Evolutionary conservation across 768 basidiomycete species (phyloP).

Genomic region (Mycena pura): DNA sequence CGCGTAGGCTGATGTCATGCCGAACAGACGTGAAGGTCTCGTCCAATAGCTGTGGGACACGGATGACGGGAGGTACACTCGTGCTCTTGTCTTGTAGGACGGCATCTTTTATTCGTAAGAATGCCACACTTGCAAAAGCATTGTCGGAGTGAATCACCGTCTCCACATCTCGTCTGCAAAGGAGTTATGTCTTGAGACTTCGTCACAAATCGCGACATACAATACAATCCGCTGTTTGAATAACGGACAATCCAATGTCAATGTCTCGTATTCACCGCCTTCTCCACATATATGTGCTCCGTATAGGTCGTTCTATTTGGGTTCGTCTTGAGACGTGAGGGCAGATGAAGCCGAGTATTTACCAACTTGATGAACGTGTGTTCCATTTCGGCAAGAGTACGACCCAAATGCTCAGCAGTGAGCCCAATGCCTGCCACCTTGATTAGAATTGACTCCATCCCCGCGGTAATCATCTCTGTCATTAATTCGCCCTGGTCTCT

Average conservation of each 20-base stretch:
- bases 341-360: slow-evolving; percentile 27
- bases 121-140: slow-evolving; percentile 91
- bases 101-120: slow-evolving; percentile 79
- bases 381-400: slow-evolving; percentile 75
- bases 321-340: neutral
- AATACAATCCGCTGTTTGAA: slow-evolving; percentile 81
- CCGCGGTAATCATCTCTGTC: slow-evolving; percentile 81
- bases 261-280: slow-evolving; percentile 96
- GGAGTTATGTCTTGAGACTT: slow-evolving; percentile 4
- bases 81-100: slow-evolving; percentile 60
- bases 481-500: slow-evolving; percentile 86
- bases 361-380: slow-evolving; percentile 77
- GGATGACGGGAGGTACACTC: slow-evolving; percentile 25
- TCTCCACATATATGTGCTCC: slow-evolving; percentile 96
- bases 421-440: slow-evolving; percentile 97
- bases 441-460: slow-evolving; percentile 85
- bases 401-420: slow-evolving; percentile 77
- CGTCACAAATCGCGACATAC: slow-evolving; percentile 46
- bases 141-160: slow-evolving; percentile 80
- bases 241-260: slow-evolving; percentile 88
- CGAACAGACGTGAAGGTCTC: slow-evolving; percentile 42
- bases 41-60: slow-evolving; percentile 62
- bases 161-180: slow-evolving; percentile 63
- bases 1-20: slow-evolving; percentile 25
- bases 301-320: slow-evolving; percentile 72